Percentiles rank a stretch among this genome's conserved stretches.
Evolutionary conservation across 345 rosid genomes (phyloP).

Genomic region (Alliaria petiolata): DNA sequence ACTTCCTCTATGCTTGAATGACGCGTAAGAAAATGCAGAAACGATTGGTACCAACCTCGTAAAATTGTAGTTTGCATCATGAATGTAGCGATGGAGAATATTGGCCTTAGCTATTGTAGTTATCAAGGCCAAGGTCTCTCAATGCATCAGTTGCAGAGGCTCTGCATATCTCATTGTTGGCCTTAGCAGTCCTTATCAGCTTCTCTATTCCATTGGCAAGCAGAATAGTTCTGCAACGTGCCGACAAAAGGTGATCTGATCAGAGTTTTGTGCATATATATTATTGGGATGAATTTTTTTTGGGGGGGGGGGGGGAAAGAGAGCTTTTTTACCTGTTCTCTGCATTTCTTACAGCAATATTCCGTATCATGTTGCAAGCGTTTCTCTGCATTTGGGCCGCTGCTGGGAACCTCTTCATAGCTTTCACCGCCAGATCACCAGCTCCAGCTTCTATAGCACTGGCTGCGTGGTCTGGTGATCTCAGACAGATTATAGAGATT

Average conservation of each 20-base stretch:
- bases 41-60: not conserved
- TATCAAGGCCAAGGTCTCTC: slow-evolving; percentile 81
- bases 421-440: slow-evolving; percentile 80
- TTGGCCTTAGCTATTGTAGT: slow-evolving; percentile 45
- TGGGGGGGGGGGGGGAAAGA: too few species aligned
- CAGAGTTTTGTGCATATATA: not conserved
- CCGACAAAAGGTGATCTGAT: not conserved
- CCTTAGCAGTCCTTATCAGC: slow-evolving; percentile 65
- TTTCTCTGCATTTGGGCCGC: slow-evolving; percentile 67
- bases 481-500: slow-evolving; percentile 70
- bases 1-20: not conserved
- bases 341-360: slow-evolving; percentile 75
- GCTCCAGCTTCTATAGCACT: slow-evolving; percentile 91
- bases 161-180: slow-evolving; percentile 64
- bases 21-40: not conserved
- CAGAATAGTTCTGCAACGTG: slow-evolving; percentile 52
- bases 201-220: slow-evolving; percentile 71
- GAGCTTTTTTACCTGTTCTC: slow-evolving; percentile 64
- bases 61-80: not conserved
- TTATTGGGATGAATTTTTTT: not conserved
- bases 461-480: slow-evolving; percentile 84
- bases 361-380: slow-evolving; percentile 86
- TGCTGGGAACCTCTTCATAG: slow-evolving; percentile 77
- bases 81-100: slow-evolving; percentile 4
- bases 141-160: slow-evolving; percentile 85